Evolutionary conservation across 2,329 filamentous ascomycete species (phyloP).

Genomic region (Fusarium sp.): DNA sequence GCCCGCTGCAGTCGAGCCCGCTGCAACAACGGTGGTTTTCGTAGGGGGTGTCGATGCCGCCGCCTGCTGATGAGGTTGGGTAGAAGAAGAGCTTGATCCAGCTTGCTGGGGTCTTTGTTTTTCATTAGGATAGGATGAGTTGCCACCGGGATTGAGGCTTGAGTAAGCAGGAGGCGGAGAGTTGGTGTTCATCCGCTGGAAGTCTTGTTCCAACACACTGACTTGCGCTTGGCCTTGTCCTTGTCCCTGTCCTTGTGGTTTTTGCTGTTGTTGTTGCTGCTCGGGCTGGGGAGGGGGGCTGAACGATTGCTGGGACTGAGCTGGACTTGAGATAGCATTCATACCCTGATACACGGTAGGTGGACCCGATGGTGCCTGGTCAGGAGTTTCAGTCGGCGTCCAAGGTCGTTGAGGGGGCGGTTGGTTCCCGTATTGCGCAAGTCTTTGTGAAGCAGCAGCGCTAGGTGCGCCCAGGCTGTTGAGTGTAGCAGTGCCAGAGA

Average conservation of each 20-base stretch:
- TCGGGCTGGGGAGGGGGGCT: constrained; percentile 56
- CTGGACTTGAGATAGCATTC: constrained; percentile 71
- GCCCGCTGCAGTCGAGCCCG: constrained; percentile 38
- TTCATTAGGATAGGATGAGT: constrained; percentile 78
- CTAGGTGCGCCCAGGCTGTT: constrained; percentile 77
- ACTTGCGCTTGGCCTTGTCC: constrained; percentile 58
- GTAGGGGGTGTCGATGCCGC: constrained; percentile 46
- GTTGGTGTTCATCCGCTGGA: constrained; percentile 82
- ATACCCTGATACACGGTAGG: constrained; percentile 92
- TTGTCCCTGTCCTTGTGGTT: constrained; percentile 49
- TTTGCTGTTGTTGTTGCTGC: constrained; percentile 25
- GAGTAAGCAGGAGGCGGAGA: constrained; percentile 97
- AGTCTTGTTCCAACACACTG: constrained; percentile 85
- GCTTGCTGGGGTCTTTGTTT: constrained; percentile 69
- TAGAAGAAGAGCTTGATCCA: constrained; percentile 44
- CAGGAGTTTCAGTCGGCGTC: constrained; percentile 94
- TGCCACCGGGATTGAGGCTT: constrained; percentile 68
- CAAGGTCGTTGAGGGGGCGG: constrained; percentile 72
- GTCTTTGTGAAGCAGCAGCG: constrained; percentile 82
- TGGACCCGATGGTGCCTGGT: constrained; percentile 86
- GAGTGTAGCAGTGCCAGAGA: constrained; percentile 85
- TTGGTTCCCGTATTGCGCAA: constrained; percentile 76
- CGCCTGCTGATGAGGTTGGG: constrained; percentile 42
- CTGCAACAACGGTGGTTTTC: constrained; percentile 44
- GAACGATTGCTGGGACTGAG: constrained; percentile 48